phyloP scores from a whole-genome alignment of 345 rosid species.

The Chamaenerion angustifolium region DNA sequence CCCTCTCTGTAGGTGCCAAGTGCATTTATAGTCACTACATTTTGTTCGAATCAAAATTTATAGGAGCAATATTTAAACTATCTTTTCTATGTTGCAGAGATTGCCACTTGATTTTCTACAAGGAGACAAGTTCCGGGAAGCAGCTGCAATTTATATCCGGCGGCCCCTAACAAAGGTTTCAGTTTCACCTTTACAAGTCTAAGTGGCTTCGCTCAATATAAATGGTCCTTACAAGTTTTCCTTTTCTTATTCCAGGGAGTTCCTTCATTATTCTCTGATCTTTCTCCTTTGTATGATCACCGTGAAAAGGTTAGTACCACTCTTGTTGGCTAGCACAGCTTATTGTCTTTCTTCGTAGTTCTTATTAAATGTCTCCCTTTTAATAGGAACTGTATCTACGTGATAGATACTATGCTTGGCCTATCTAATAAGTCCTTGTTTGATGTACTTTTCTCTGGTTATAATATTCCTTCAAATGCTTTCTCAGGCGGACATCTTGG shows the following conservation, averaged over 20 bases:
- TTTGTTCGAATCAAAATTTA: too few species aligned
- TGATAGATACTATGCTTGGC: too few species aligned
- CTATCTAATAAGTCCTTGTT: too few species aligned
- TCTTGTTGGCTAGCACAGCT: constrained; percentile 3
- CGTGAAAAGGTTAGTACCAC: constrained; percentile 57
- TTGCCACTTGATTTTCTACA: constrained; percentile 94
- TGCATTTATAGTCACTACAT: too few species aligned
- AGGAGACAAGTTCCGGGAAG: constrained; percentile 69
- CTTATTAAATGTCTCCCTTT: neutral
- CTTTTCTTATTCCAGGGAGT: constrained; percentile 50
- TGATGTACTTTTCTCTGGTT: neutral
- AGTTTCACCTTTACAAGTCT: constrained; percentile 3
- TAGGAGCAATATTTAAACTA: constrained; percentile 6
- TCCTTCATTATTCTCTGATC: constrained; percentile 93
- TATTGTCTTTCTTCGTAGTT: neutral
- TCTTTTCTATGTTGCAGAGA: constrained; percentile 36
- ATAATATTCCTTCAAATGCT: constrained; percentile 5
- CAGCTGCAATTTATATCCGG: constrained; percentile 61
- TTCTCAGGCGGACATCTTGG: constrained; percentile 74
- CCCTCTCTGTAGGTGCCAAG: too few species aligned
- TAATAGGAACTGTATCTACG: neutral
- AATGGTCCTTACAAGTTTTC: constrained; percentile 1
- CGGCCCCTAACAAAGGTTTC: constrained; percentile 82
- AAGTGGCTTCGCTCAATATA: neutral
- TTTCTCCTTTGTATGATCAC: constrained; percentile 79